Base-by-base conservation (phyloP, 140 eudicot genomes). In the Flaveria floridana region DNA sequence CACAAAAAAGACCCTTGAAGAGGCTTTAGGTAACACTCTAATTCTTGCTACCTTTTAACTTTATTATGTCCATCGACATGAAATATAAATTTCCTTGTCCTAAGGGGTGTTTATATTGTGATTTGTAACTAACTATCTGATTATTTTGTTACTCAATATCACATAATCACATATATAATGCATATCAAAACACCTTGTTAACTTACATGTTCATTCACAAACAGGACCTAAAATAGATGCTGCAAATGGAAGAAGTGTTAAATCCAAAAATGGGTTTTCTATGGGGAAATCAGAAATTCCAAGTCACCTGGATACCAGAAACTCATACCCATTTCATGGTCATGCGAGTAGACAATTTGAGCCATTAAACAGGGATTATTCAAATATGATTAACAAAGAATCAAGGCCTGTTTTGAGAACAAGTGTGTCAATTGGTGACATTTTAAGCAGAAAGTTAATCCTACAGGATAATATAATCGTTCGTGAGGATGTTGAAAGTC, bases 391-490 rank as follows among this genome's bases (percentile, higher is more conserved):
- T 28, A 79, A 81, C 59, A 85, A 76, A 7, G 84, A 81, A 73
- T 42, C 77, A 28, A 53, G 69, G 69, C 83, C 89, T 0, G 79
- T 81, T 25, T 79, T 80, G 58, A 62, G 86, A 77, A 85, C 93
- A 10, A 86, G 87, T 14, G 85, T 82, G 23, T 87, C 90, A n/a
- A 90, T 87, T 51, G 93, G 91, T 15, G 89, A 87, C 19, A 81
- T 88, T 19, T 73, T 87, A 39, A 85, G 88, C 78, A 76, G 89
- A 81, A 92, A 89, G 58, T 48, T 89, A 30, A 81, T 89, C 59
- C 7, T 82, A 59, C 84, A 83, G 81, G 94, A 91, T 76, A 90
- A 91, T n/a, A 79, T 85, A 7, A 73, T 82, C 9, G 87, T 80
- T 74, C 86, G 80, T 16, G 78, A 81, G 67, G 84, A 76, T 57